Conservation (phyloP, 106 monocot genomes). For the Allium fistulosum region DNA sequence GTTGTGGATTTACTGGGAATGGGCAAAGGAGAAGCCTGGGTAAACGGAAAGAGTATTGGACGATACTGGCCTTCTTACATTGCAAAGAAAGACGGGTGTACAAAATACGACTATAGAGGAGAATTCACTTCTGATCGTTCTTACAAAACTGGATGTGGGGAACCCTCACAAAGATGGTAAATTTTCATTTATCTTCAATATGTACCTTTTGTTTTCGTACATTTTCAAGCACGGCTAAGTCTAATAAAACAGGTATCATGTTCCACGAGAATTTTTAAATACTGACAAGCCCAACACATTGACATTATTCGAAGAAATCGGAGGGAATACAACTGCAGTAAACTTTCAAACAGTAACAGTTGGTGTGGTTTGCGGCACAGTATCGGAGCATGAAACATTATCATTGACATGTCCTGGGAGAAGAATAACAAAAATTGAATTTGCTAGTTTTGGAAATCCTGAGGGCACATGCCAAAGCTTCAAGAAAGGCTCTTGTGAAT, state of each 20-base stretch:
- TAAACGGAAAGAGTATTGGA: slow-evolving; percentile 49
- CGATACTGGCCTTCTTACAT: slow-evolving; percentile 37
- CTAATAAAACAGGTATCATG: slow-evolving; percentile 36
- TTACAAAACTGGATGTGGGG: slow-evolving; percentile 34
- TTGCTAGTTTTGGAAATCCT: slow-evolving; percentile 29
- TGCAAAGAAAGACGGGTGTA: slow-evolving; percentile 8
- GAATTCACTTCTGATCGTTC: slow-evolving; percentile 1
- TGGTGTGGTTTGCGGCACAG: slow-evolving; percentile 21
- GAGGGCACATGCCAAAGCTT: slow-evolving; percentile 22
- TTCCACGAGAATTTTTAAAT: slow-evolving; percentile 40
- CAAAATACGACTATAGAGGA: slow-evolving; percentile 26
- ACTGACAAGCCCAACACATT: slow-evolving; percentile 22
- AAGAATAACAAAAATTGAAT: slow-evolving; percentile 20
- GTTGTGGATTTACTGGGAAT: slow-evolving; percentile 42
- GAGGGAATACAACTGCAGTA: slow-evolving; percentile 23
- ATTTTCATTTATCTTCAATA: background rate
- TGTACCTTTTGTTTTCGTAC: background rate
- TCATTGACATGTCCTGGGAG: slow-evolving; percentile 17
- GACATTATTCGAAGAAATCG: slow-evolving; percentile 50
- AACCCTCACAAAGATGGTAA: slow-evolving; percentile 41
- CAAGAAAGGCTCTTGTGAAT: slow-evolving; percentile 24
- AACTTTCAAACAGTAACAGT: slow-evolving; percentile 29
- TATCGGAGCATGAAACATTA: slow-evolving; percentile 14
- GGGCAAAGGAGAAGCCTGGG: slow-evolving; percentile 45
- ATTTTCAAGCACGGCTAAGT: background rate